Conservation (phyloP, 176 grass and related monocot genomes). For the Lolium rigidum region DNA sequence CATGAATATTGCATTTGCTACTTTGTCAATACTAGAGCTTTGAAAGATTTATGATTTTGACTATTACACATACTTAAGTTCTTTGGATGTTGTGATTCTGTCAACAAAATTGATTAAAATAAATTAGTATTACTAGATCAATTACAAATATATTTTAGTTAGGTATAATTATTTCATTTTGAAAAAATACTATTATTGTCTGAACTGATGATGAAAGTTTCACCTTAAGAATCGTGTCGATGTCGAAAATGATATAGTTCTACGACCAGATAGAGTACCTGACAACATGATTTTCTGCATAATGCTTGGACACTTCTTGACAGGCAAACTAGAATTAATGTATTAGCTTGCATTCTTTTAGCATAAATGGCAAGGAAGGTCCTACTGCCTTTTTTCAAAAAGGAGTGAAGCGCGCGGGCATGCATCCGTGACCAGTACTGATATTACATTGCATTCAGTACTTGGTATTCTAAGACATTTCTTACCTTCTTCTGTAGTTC, state of each 20-base stretch:
- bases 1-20: background rate
- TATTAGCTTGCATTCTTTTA: background rate
- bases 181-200: background rate
- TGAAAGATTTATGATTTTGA: background rate
- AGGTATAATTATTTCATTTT: background rate
- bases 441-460: background rate
- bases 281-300: background rate
- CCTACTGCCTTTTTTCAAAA: background rate
- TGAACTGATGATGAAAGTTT: background rate
- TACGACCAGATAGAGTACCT: no score
- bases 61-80: background rate
- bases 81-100: no score
- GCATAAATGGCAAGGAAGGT: background rate
- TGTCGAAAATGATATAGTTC: no score
- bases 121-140: no score
- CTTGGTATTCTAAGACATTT: background rate
- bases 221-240: no score
- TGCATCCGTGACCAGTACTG: background rate
- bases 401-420: background rate
- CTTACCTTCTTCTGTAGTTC: slow-evolving; percentile 35
- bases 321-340: background rate
- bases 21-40: background rate
- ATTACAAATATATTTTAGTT: no score
- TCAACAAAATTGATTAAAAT: no score
- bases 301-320: background rate